Conservation (phyloP, 805 yeast genomes). For the Maudiozyma bulderi region DNA sequence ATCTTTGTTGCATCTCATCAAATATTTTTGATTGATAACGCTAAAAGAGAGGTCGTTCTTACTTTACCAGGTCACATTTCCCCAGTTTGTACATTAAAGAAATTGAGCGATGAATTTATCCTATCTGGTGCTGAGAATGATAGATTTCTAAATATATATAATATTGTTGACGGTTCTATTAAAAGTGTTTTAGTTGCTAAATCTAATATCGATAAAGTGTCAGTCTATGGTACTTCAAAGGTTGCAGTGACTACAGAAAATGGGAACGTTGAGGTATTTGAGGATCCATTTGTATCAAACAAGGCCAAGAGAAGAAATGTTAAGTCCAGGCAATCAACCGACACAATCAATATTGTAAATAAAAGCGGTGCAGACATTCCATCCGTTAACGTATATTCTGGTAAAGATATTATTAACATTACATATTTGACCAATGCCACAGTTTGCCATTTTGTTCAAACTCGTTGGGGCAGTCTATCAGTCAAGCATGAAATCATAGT, state of each 20-base stretch:
- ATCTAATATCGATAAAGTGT: slow-evolving; percentile 43
- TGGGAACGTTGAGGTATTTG: slow-evolving; percentile 65
- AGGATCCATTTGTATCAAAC: slow-evolving; percentile 37
- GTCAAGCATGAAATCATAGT: slow-evolving; percentile 32
- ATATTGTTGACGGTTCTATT: slow-evolving; percentile 29
- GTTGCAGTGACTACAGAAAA: slow-evolving; percentile 55
- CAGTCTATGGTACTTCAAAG: slow-evolving; percentile 26
- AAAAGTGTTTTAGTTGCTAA: slow-evolving; percentile 61
- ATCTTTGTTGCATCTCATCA: slow-evolving; percentile 60
- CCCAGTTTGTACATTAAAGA: slow-evolving; percentile 43
- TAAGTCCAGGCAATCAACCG: slow-evolving; percentile 44
- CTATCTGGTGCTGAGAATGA: slow-evolving; percentile 71
- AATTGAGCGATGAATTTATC: slow-evolving; percentile 34
- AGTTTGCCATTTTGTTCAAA: slow-evolving; percentile 45
- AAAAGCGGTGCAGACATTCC: slow-evolving; percentile 29
- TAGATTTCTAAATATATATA: slow-evolving; percentile 66
- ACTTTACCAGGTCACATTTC: slow-evolving; percentile 72
- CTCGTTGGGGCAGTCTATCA: slow-evolving; percentile 40
- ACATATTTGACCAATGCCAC: slow-evolving; percentile 58
- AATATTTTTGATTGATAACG: slow-evolving; percentile 42
- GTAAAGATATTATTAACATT: slow-evolving; percentile 32
- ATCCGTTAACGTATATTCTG: slow-evolving; percentile 26
- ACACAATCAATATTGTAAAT: slow-evolving; percentile 38
- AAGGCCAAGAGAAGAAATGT: slow-evolving; percentile 38
- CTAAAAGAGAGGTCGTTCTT: slow-evolving; percentile 32